Conservation (phyloP, 208 protist species). For the Naegleria gruberi region DNA sequence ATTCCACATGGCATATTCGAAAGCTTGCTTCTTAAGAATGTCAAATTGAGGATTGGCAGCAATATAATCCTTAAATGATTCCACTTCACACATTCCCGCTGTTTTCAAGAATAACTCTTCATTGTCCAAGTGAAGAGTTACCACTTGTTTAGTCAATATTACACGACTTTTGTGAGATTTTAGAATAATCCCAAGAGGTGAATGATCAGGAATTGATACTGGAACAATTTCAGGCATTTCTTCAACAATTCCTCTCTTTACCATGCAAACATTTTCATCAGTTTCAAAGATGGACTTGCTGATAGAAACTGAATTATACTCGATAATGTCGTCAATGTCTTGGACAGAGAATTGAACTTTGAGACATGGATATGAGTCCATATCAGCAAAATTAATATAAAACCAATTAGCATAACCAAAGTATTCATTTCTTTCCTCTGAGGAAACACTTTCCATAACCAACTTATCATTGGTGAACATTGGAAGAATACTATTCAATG, state of each 20-base stretch:
- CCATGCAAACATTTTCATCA: neutral
- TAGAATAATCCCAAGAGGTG: too few species aligned
- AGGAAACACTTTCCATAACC: neutral
- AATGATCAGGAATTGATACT: neutral
- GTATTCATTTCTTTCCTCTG: neutral
- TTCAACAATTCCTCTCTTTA: neutral
- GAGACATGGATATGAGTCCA: neutral
- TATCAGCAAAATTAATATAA: neutral
- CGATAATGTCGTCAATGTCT: neutral
- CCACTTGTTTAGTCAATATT: neutral
- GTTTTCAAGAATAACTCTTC: neutral
- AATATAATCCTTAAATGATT: neutral
- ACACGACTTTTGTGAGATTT: too few species aligned
- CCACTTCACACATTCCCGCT: neutral
- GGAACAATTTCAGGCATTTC: neutral
- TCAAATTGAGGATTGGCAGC: neutral
- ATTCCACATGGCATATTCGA: neutral
- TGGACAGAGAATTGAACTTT: neutral
- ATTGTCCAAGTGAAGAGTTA: neutral
- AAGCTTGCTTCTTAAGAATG: neutral
- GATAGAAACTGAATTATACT: neutral
- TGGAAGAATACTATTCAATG: neutral
- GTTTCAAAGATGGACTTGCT: neutral
- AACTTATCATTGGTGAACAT: neutral
- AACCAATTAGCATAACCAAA: neutral